Base-by-base conservation (phyloP, 2,329 filamentous ascomycete species). In the Neocatenulostroma microsporum region DNA sequence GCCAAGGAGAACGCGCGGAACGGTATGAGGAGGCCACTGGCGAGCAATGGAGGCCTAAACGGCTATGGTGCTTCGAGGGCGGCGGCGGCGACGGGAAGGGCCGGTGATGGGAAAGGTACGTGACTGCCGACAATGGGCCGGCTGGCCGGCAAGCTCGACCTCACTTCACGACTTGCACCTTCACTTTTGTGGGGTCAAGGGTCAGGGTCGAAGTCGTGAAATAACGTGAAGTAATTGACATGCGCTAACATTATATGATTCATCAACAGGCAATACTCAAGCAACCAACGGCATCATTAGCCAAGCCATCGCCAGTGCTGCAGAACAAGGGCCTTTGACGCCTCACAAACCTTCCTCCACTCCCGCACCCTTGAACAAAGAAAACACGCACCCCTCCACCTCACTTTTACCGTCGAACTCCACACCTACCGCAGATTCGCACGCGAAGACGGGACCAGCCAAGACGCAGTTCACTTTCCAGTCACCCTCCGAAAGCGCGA, bases 391-490 rank as follows among this genome's bases (percentile, higher is more conserved):
- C 20, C n/a, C n/a, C n/a, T 30, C 30, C 11, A n/a, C n/a, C 59
- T 70, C 88, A 41, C 64, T 93, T 32, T 80, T 85, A 39, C 82
- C 85, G 56, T 78, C 82, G 58, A 66, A 73, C 13, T 15, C 26
- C 18, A 3, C 26, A 8, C 11, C 31, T 24, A 10, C 13, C 9
- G 62, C 69, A 5, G 69, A 69, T 15, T 50, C 46, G 40, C 80
- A 76, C 51, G n/a, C n/a, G n/a, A n/a, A n/a, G n/a, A 57, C 74
- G 3, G 78, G 73, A 23, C 78, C 84, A 4, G 76, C 81, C 5
- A 85, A 87, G 39, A 82, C 84, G 0, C 86, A 95, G 51, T 98
- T 98, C 59, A 98, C 91, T 8, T 98, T 98, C 57, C 94, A 86
- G 10, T 95, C 87, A 62, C 84, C 93, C 53, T 89, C 88, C 1